These are phyloP conservation scores for Skeletonema marinoi DNA, from an alignment of 108 stramenopile genomes.

Conservation along the genomic window DNA sequence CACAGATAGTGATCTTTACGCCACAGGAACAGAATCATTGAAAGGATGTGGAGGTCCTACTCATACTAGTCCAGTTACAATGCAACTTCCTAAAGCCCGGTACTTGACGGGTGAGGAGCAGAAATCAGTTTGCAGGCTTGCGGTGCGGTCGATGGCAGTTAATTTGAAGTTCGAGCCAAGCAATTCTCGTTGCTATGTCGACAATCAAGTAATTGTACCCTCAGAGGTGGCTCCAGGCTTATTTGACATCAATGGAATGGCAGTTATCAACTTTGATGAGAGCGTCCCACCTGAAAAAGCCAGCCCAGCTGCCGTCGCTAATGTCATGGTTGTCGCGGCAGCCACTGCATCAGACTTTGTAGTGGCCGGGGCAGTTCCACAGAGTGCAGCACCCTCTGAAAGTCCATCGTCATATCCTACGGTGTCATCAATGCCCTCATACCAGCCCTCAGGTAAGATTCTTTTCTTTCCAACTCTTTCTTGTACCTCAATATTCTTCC, in stretches of 20 bases:
- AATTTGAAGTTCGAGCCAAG: neutral
- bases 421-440: neutral
- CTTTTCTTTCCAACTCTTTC: neutral
- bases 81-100: neutral
- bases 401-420: neutral
- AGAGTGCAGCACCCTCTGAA: neutral
- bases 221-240: neutral
- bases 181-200: neutral
- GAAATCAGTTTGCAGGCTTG: slow-evolving; percentile 7
- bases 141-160: neutral
- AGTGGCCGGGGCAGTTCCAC: neutral
- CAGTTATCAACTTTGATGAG: neutral
- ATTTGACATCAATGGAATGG: neutral
- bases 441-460: neutral
- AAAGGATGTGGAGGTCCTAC: slow-evolving; percentile 19
- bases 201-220: neutral
- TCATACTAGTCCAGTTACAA: slow-evolving; percentile 2
- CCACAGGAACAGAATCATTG: slow-evolving; percentile 8
- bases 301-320: neutral
- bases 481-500: neutral
- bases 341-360: neutral
- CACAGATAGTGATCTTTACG: slow-evolving; percentile 26
- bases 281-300: neutral
- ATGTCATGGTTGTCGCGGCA: neutral
- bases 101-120: slow-evolving; percentile 9